These are phyloP conservation scores for Populus hybrid DNA, from an alignment of 441 rosid genomes.

Conservation along the genomic window DNA sequence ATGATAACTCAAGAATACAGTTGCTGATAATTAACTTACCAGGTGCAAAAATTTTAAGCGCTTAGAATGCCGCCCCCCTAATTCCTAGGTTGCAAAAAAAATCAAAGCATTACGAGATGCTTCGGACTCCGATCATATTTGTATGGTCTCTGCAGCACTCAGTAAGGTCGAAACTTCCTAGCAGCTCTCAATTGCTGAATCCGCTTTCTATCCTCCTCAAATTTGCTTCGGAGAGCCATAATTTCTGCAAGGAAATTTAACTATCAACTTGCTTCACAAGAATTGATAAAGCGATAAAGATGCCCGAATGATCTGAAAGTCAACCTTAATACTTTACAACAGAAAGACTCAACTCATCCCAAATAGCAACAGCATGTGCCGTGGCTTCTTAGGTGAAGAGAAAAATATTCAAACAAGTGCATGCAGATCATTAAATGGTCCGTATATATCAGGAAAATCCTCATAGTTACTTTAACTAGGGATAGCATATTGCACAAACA, in stretches of 20 bases:
- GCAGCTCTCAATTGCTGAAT: conserved; percentile 67
- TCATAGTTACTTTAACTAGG: not conserved
- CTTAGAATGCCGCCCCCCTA: not conserved
- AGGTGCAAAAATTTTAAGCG: not conserved
- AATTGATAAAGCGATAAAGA: not conserved
- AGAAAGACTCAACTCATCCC: not conserved
- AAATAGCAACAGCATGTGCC: not conserved
- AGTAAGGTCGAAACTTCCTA: conserved; percentile 67
- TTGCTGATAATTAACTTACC: not conserved
- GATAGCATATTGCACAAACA: not conserved
- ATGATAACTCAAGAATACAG: not conserved
- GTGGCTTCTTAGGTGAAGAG: not conserved
- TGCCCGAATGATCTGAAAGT: not conserved
- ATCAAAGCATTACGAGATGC: not conserved
- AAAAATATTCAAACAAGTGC: not conserved
- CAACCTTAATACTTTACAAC: not conserved
- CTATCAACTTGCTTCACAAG: not conserved
- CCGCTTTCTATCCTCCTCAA: conserved; percentile 64
- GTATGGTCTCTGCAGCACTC: conserved; percentile 14
- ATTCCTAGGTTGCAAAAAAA: too few species aligned
- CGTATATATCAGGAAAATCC: not conserved
- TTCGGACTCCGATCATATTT: not conserved
- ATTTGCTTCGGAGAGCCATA: conserved; percentile 61
- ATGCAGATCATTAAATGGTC: not conserved
- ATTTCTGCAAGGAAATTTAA: conserved; percentile 45